A percentile compares a stretch with the other conserved stretches of the same genome.
These are phyloP conservation scores for Aspergillus kassunensis DNA, from an alignment of 495 filamentous ascomycete species.

Conservation along the genomic window DNA sequence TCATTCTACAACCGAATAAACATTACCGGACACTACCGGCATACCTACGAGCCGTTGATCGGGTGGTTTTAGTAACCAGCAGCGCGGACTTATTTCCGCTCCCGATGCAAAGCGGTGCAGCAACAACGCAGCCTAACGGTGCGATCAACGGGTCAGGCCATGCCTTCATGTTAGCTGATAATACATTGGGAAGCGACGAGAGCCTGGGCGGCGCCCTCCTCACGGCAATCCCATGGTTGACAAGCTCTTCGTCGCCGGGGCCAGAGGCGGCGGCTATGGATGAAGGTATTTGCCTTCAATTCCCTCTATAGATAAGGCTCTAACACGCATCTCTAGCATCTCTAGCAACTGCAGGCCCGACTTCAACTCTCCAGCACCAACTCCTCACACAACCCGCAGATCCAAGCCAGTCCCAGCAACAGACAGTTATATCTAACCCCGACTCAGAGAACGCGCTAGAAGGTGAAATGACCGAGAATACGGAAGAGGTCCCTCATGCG, in stretches of 20 bases:
- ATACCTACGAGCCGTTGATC: constrained; percentile 86
- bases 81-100: constrained; percentile 77
- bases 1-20: constrained; percentile 69
- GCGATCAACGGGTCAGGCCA: constrained; percentile 30
- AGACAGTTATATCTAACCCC: constrained; percentile 18
- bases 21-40: constrained; percentile 79
- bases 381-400: constrained; percentile 19
- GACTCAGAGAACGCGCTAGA: constrained; percentile 24
- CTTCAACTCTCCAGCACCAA: constrained; percentile 19
- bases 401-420: not conserved
- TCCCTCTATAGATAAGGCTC: not conserved
- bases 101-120: constrained; percentile 50
- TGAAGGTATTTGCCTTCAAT: constrained; percentile 4
- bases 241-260: constrained; percentile 31
- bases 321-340: not conserved
- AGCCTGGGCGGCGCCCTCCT: constrained; percentile 85
- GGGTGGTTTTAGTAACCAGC: constrained; percentile 89
- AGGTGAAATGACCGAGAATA: constrained; percentile 33
- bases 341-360: constrained; percentile 16
- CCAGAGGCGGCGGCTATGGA: constrained; percentile 22
- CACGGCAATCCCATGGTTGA: constrained; percentile 90
- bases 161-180: constrained; percentile 29
- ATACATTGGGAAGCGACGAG: constrained; percentile 72
- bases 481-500: constrained; percentile 68
- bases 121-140: constrained; percentile 45